Evolutionary conservation across 179 eudicot species (phyloP).

Genomic region (Silene noctiflora): DNA sequence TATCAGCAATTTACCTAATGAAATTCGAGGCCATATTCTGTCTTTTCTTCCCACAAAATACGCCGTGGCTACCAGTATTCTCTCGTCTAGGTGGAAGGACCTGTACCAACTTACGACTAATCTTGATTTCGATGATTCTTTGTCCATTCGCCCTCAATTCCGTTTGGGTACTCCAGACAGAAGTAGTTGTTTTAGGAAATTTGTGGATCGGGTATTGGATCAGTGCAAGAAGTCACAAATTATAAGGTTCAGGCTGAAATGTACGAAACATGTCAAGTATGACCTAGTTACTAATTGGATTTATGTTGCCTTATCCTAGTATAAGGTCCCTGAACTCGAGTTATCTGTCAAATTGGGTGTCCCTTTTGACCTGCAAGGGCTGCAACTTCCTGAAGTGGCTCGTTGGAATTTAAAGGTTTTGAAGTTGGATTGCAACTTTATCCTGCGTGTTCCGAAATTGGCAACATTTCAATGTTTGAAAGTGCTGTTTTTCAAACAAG

Average conservation of each 20-base stretch:
- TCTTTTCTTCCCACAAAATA: slow-evolving; percentile 29
- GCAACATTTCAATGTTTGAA: slow-evolving; percentile 21
- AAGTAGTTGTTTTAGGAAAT: slow-evolving; percentile 9
- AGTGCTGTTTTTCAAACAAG: slow-evolving; percentile 14
- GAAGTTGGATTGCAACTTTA: slow-evolving; percentile 17
- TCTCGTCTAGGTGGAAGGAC: slow-evolving; percentile 23
- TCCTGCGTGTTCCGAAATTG: background rate
- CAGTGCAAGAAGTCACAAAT: slow-evolving; percentile 7
- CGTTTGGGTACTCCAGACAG: background rate
- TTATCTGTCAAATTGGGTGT: slow-evolving; percentile 4
- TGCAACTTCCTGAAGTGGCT: slow-evolving; percentile 5
- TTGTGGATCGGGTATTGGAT: slow-evolving; percentile 16
- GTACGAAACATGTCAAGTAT: background rate
- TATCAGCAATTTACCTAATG: slow-evolving; percentile 28
- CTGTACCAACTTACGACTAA: slow-evolving; percentile 18
- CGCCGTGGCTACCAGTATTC: slow-evolving; percentile 24
- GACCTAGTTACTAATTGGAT: slow-evolving; percentile 17
- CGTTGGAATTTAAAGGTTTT: slow-evolving; percentile 19
- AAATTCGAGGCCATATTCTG: slow-evolving; percentile 21
- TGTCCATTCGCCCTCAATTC: background rate
- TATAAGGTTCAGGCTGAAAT: slow-evolving; percentile 24
- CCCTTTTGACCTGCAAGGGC: background rate
- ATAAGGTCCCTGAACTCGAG: slow-evolving; percentile 22
- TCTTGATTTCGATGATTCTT: slow-evolving; percentile 30
- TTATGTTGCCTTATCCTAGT: background rate